A percentile compares a stretch with the other conserved stretches of the same genome.
Evolutionary conservation across 2,329 filamentous ascomycete genomes (phyloP).

Genomic region (Cladosporium austrohemisphaericum): DNA sequence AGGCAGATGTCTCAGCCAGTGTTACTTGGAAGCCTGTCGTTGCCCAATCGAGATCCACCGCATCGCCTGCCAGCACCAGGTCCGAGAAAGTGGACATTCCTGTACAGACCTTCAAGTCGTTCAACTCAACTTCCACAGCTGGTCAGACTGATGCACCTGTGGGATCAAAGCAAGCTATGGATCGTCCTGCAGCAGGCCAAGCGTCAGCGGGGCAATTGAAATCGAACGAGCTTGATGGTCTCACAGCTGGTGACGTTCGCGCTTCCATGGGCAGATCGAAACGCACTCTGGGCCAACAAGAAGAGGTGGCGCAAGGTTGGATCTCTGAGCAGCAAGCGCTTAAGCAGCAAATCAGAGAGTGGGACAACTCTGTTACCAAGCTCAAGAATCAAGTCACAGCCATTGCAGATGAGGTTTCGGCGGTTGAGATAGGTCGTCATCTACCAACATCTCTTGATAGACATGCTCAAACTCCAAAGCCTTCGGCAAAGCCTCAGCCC

Average conservation of each 20-base stretch:
- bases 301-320: constrained; percentile 1
- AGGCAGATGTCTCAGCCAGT: neutral
- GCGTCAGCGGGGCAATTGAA: neutral
- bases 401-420: constrained; percentile 6
- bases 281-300: neutral
- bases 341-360: constrained; percentile 13
- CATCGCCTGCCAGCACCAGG: neutral
- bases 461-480: neutral
- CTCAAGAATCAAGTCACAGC: constrained; percentile 1
- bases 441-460: constrained; percentile 5
- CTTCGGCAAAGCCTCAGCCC: neutral
- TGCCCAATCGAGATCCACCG: neutral
- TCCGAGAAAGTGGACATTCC: neutral
- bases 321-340: constrained; percentile 5
- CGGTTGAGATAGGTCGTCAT: neutral
- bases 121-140: neutral
- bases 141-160: no score
- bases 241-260: constrained; percentile 41
- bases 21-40: constrained; percentile 4
- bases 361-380: constrained; percentile 9
- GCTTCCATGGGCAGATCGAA: constrained; percentile 39
- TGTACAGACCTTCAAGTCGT: neutral
- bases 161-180: neutral
- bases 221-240: constrained; percentile 36
- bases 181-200: neutral